These are phyloP conservation scores for Cercospora beticola DNA, from an alignment of 2,329 filamentous ascomycete species.

Conservation along the genomic window DNA sequence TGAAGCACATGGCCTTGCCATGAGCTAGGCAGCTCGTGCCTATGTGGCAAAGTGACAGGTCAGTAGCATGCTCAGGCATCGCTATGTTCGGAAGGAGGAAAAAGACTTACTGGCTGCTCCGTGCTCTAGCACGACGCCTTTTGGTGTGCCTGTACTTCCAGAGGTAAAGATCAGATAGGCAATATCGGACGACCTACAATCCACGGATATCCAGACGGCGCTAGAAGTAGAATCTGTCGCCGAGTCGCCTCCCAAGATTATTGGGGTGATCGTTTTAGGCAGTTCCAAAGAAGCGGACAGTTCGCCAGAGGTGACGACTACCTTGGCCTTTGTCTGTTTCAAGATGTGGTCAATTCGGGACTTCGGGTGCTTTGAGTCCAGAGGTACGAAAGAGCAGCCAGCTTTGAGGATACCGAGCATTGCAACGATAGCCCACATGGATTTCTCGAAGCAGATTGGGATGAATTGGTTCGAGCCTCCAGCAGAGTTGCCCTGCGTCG, in stretches of 20 bases:
- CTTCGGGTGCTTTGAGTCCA: neutral
- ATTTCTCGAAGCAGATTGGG: neutral
- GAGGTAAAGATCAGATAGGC: conserved; percentile 26
- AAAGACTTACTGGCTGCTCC: neutral
- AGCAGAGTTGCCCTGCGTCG: too few relatives aligned
- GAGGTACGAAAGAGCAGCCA: neutral
- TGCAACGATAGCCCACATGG: neutral
- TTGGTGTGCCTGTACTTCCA: conserved; percentile 22
- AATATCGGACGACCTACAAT: neutral
- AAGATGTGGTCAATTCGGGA: neutral
- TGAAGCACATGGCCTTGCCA: neutral
- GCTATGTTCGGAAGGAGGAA: neutral
- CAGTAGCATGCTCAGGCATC: neutral
- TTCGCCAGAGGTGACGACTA: neutral
- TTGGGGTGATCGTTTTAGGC: neutral
- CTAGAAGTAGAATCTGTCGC: neutral
- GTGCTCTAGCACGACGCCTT: conserved; percentile 26
- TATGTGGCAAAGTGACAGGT: neutral
- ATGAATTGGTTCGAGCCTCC: too few relatives aligned
- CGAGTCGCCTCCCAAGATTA: neutral
- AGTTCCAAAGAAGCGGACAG: neutral
- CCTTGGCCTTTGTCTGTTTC: neutral
- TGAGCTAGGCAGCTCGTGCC: neutral
- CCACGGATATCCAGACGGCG: neutral
- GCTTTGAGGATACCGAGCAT: neutral